phyloP scores from a whole-genome alignment of 257 asterid genomes.

The Forsythia suspensa region DNA sequence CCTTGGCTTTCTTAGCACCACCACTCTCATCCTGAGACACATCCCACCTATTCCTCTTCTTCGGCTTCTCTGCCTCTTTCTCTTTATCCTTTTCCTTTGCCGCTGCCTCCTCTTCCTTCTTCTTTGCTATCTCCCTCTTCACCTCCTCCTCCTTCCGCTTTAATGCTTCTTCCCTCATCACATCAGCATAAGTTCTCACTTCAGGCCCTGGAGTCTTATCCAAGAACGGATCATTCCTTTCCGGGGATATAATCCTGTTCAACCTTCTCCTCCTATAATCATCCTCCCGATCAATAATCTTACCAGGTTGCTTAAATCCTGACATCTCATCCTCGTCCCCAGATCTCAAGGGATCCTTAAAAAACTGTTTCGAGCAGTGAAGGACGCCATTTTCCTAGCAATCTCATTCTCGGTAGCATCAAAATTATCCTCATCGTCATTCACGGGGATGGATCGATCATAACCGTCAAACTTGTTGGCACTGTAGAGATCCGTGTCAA shows the following conservation, averaged over 20 bases:
- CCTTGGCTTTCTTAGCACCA: constrained; percentile 59
- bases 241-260: constrained; percentile 81
- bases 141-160: constrained; percentile 82
- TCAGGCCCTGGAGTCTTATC: constrained; percentile 95
- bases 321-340: constrained; percentile 67
- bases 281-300: constrained; percentile 86
- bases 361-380: constrained; percentile 73
- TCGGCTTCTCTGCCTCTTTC: constrained; percentile 64
- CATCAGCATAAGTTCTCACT: constrained; percentile 87
- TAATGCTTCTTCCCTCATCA: constrained; percentile 74
- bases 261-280: constrained; percentile 78
- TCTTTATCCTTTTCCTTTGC: constrained; percentile 43
- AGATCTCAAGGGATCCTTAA: constrained; percentile 63
- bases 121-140: constrained; percentile 72
- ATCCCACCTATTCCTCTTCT: constrained; percentile 97
- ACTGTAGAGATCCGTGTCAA: constrained; percentile 72
- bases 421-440: constrained; percentile 64
- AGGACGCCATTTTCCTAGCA: constrained; percentile 73
- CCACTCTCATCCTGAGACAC: constrained; percentile 69
- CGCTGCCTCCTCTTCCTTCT: constrained; percentile 71
- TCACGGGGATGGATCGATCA: constrained; percentile 74
- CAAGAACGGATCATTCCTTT: constrained; percentile 77
- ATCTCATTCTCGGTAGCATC: constrained; percentile 72
- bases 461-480: constrained; percentile 72
- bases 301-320: constrained; percentile 74